Base-by-base conservation (phyloP, 805 yeast genomes). In the Monosporozyma siamensis region DNA sequence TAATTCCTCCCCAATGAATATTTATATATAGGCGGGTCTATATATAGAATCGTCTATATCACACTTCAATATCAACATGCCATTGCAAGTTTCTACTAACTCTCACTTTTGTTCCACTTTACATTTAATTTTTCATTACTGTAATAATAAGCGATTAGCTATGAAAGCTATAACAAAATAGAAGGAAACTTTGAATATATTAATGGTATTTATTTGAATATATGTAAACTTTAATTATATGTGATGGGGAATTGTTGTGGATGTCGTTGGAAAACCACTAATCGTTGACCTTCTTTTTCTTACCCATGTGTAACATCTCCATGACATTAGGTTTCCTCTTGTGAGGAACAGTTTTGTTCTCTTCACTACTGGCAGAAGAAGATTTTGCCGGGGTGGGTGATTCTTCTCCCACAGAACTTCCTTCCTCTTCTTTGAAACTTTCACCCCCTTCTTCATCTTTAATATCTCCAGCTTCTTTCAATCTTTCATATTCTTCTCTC, bases 401-500 rank as follows among this genome's bases (percentile, higher is more conserved):
- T 18, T 32, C 23, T 18, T 32, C 14, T 10, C 22, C n/a, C 5
- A 18, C n/a, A 23, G 25, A 23, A 14, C 26, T 34, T 22, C 4
- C 25, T 12, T 6, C 34, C 12, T 32, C 39, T 18, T 38, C 35
- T 22, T 14, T 29, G 15, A 37, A 23, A 23, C 25, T 23, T 9
- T 23, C 25, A 6, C 9, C 25, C 25, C 25, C 25, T 23, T 23
- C 25, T 23, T 23, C 25, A 7, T 18, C 20, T 26, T 43, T 40
- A 37, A 45, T 39, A 24, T 36, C 42, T 4, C 36, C 31, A 26
- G 36, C 41, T 34, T 43, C 42, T 25, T 22, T 40, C 32, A 40
- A 40, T n/a, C 29, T 35, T 21, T 12, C n/a, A 20, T 21, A 17
- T 5, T 17, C 21, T 21, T 17, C 34, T 4, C 23, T 39, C 32